phyloP scores from a whole-genome alignment of 2,329 filamentous ascomycete genomes.

The Hymenoscyphus albidus region DNA sequence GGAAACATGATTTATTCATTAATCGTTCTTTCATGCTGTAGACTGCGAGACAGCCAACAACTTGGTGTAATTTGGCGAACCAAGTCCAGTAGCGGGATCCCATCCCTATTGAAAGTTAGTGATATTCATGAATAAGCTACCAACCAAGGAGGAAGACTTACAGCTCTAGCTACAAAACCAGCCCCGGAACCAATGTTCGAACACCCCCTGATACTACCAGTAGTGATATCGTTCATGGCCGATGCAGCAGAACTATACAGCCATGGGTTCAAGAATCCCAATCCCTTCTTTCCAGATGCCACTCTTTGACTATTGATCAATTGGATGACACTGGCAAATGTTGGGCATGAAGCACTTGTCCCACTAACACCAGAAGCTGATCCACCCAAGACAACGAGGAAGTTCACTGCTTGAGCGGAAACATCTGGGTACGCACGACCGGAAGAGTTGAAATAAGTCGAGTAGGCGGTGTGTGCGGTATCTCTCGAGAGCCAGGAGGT shows the following conservation, averaged over 20 bases:
- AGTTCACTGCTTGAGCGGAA: constrained; percentile 55
- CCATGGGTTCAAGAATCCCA: constrained; percentile 46
- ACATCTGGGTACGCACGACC: constrained; percentile 52
- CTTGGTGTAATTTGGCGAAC: constrained; percentile 11
- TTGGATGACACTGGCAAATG: constrained; percentile 54
- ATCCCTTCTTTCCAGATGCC: constrained; percentile 43
- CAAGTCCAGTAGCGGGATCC: constrained; percentile 15
- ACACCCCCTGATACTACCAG: constrained; percentile 40
- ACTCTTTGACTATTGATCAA: constrained; percentile 61
- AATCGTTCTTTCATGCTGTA: constrained; percentile 2
- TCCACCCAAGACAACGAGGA: constrained; percentile 39
- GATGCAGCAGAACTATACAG: constrained; percentile 37
- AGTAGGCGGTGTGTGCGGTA: constrained; percentile 42
- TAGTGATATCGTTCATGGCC: constrained; percentile 42
- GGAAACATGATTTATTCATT: neutral
- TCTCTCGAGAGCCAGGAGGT: constrained; percentile 44
- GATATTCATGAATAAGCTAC: neutral
- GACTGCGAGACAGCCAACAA: constrained; percentile 6
- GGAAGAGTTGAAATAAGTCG: constrained; percentile 43
- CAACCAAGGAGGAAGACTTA: constrained; percentile 9
- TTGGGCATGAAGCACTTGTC: constrained; percentile 52
- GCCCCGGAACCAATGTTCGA: constrained; percentile 23
- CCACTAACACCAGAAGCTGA: constrained; percentile 42
- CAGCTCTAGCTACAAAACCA: constrained; percentile 25
- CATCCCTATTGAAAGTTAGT: constrained; percentile 9